Conservation (phyloP, 129 eudicot species). For the Helichrysum umbraculigerum region DNA sequence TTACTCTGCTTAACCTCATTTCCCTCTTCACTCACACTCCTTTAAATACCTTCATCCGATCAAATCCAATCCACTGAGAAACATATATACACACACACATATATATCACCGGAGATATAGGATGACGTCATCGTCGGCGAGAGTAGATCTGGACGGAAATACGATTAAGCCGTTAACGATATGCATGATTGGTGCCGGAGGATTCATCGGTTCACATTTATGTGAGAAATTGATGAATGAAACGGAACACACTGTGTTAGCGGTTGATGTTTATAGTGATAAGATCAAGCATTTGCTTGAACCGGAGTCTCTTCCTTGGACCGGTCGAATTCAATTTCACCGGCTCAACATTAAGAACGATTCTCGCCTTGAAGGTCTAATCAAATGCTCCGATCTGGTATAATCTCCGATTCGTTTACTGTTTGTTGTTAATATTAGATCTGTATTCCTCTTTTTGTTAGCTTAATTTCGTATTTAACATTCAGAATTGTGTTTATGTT, state of each 20-base stretch:
- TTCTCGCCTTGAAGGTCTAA: constrained; percentile 96
- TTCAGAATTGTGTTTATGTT: not conserved
- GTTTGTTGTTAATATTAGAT: not conserved
- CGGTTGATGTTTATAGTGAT: constrained; percentile 90
- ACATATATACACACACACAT: not conserved
- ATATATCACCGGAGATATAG: not conserved
- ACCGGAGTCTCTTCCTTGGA: constrained; percentile 68
- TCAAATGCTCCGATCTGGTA: constrained; percentile 96
- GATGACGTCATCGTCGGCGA: constrained; percentile 41
- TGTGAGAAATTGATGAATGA: constrained; percentile 88
- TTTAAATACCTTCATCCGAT: constrained; percentile 20
- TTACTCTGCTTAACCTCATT: not conserved
- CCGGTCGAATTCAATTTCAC: constrained; percentile 87
- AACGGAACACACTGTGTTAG: constrained; percentile 77
- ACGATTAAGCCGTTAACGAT: constrained; percentile 70
- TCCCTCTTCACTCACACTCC: constrained; percentile 11
- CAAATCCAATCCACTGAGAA: constrained; percentile 18
- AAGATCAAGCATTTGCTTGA: constrained; percentile 96
- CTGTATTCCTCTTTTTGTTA: not conserved
- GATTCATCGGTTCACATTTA: constrained; percentile 96
- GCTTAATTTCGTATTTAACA: not conserved
- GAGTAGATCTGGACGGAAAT: constrained; percentile 95
- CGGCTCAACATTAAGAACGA: constrained; percentile 91
- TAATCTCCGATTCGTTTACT: not conserved
- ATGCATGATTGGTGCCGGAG: constrained; percentile 99